phyloP scores from a whole-genome alignment of 2,329 filamentous ascomycete genomes.

The Aspergillus calidoustus region DNA sequence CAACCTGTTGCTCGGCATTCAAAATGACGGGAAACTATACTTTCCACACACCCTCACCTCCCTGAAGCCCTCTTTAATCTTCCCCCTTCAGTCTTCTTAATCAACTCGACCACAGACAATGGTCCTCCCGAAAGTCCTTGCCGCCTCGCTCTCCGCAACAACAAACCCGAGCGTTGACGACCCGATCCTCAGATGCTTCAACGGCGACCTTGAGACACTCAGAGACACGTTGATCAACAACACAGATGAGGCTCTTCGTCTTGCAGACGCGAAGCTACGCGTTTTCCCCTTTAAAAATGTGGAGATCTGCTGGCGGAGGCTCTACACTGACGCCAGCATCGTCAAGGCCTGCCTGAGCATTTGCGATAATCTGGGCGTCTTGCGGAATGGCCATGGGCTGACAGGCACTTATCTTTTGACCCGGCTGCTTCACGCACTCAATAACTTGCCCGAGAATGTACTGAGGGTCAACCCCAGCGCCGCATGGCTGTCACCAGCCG shows the following conservation, averaged over 20 bases:
- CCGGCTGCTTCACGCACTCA: conserved; percentile 23
- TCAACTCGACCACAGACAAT: conserved; percentile 11
- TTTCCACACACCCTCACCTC: neutral
- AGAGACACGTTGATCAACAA: conserved; percentile 32
- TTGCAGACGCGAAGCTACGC: conserved; percentile 59
- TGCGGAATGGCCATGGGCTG: neutral
- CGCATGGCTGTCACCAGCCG: conserved; percentile 60
- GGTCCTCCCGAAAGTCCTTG: conserved; percentile 29
- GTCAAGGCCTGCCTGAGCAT: conserved; percentile 48
- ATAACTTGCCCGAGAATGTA: conserved; percentile 16
- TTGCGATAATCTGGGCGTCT: conserved; percentile 28
- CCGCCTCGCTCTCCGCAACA: conserved; percentile 34
- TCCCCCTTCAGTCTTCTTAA: neutral
- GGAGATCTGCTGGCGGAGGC: conserved; percentile 58
- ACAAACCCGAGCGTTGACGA: conserved; percentile 36
- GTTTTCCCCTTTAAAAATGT: conserved; percentile 63
- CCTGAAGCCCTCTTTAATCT: neutral
- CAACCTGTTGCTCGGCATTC: neutral
- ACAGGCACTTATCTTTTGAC: neutral
- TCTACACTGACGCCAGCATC: conserved; percentile 63
- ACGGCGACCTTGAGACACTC: conserved; percentile 29
- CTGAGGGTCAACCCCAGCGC: conserved; percentile 24
- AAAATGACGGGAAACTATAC: conserved; percentile 6
- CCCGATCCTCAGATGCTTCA: conserved; percentile 42
- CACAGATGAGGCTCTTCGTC: conserved; percentile 49